A percentile compares a stretch with the other conserved stretches of the same genome.
Evolutionary conservation across 768 basidiomycete species (phyloP).

Genomic region (Boletus sensibilis): DNA sequence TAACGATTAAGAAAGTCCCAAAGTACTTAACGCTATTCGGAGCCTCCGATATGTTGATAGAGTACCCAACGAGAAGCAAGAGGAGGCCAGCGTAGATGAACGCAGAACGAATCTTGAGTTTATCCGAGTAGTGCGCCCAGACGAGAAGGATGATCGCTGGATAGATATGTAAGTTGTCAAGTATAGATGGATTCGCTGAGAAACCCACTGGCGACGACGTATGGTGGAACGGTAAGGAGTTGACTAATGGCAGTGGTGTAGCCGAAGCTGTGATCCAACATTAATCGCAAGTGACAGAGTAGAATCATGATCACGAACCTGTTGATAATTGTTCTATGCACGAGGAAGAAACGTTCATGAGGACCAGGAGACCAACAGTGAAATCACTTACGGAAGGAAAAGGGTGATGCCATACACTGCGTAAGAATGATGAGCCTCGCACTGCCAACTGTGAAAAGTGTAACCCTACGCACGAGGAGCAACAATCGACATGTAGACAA

Average conservation of each 20-base stretch:
- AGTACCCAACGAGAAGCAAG: constrained; percentile 56
- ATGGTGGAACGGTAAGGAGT: constrained; percentile 68
- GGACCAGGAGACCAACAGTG: not conserved
- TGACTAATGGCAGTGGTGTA: constrained; percentile 56
- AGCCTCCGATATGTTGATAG: constrained; percentile 59
- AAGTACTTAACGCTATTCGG: constrained; percentile 63
- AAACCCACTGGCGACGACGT: constrained; percentile 58
- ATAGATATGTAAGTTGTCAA: not conserved
- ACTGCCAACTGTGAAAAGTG: not conserved
- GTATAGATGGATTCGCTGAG: not conserved
- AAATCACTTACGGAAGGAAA: constrained; percentile 59
- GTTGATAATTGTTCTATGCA: constrained; percentile 56
- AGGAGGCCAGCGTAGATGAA: constrained; percentile 54
- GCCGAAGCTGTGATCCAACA: constrained; percentile 48
- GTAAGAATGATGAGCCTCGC: constrained; percentile 1
- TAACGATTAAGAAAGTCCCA: constrained; percentile 66
- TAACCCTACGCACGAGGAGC: constrained; percentile 49
- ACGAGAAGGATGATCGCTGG: constrained; percentile 51
- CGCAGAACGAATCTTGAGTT: constrained; percentile 49
- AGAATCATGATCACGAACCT: constrained; percentile 28
- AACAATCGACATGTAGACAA: constrained; percentile 47
- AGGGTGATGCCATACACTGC: constrained; percentile 68
- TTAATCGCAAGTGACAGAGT: not conserved
- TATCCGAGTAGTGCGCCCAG: constrained; percentile 62
- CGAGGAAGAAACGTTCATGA: not conserved